Percentiles rank a stretch among this genome's conserved stretches.
These are phyloP conservation scores for Eutrema salsugineum DNA, from an alignment of 441 rosid genomes.

Conservation along the genomic window DNA sequence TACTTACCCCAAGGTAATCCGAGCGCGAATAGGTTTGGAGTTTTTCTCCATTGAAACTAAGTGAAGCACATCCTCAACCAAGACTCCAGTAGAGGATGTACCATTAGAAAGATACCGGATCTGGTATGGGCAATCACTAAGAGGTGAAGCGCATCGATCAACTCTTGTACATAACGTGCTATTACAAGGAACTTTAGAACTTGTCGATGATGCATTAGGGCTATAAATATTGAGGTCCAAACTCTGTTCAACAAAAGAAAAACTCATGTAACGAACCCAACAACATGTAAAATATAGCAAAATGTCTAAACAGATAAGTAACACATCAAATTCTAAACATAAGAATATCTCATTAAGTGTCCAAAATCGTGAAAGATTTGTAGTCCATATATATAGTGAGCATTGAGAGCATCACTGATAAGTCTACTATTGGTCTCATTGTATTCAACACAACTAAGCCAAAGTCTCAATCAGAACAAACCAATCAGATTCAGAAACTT, in stretches of 20 bases:
- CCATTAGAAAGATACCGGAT: constrained; percentile 69
- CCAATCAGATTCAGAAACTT: background rate
- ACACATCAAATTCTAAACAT: background rate
- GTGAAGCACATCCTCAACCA: constrained; percentile 80
- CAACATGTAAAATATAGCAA: background rate
- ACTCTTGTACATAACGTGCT: constrained; percentile 48
- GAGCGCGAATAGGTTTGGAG: constrained; percentile 47
- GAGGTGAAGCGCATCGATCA: constrained; percentile 49
- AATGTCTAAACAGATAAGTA: background rate
- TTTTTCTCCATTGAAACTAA: constrained; percentile 43
- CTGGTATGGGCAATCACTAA: constrained; percentile 64
- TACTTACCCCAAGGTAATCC: constrained; percentile 72
- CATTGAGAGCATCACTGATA: too few relatives aligned
- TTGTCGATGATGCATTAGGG: constrained; percentile 68
- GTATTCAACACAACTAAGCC: background rate
- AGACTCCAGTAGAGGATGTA: constrained; percentile 69
- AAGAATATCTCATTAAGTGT: too few relatives aligned
- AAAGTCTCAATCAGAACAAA: background rate
- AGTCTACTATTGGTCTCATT: too few relatives aligned
- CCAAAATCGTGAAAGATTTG: too few relatives aligned
- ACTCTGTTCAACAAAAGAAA: constrained; percentile 35
- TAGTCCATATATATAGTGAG: too few relatives aligned
- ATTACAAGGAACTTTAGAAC: constrained; percentile 60
- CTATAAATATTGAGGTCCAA: constrained; percentile 64
- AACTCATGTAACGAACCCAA: background rate